Evolutionary conservation across 2,329 filamentous ascomycete species (phyloP).

Genomic region (Anisogramma anomala): DNA sequence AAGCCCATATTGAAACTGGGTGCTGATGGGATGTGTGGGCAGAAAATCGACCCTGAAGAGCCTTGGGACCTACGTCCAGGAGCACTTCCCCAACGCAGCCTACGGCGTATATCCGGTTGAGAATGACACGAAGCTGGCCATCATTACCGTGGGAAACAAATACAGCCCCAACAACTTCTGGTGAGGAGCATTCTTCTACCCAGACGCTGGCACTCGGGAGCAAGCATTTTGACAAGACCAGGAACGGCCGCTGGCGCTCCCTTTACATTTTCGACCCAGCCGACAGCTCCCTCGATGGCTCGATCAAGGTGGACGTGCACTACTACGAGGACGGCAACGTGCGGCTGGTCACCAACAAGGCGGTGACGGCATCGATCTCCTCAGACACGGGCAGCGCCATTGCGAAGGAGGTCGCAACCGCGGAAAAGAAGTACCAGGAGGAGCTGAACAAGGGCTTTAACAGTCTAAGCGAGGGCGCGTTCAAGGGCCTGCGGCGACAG

Average conservation of each 20-base stretch:
- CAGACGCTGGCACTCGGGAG: too few species aligned
- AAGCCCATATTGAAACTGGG: background rate
- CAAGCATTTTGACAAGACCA: constrained; percentile 23
- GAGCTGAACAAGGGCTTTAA: constrained; percentile 87
- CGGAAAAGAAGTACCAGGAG: constrained; percentile 91
- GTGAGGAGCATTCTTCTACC: constrained; percentile 32
- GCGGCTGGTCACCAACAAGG: constrained; percentile 78
- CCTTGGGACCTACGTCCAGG: constrained; percentile 62
- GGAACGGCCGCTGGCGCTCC: constrained; percentile 94
- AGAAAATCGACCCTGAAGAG: constrained; percentile 78
- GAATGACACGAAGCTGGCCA: constrained; percentile 62
- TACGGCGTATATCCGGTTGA: constrained; percentile 75
- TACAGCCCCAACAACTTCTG: constrained; percentile 98
- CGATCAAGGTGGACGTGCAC: constrained; percentile 88
- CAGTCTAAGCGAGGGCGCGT: constrained; percentile 81
- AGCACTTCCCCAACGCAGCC: constrained; percentile 77
- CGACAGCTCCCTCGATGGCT: constrained; percentile 59
- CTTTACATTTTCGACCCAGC: constrained; percentile 68
- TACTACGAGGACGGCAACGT: constrained; percentile 99
- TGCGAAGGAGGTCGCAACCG: constrained; percentile 62
- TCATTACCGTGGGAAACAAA: constrained; percentile 86
- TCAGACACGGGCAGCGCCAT: constrained; percentile 56
- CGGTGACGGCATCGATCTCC: constrained; percentile 49
- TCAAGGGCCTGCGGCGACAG: constrained; percentile 86
- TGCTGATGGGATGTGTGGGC: constrained; percentile 10